Conservation (phyloP, 2,329 filamentous ascomycete genomes). For the Verticillium klebahnii region DNA sequence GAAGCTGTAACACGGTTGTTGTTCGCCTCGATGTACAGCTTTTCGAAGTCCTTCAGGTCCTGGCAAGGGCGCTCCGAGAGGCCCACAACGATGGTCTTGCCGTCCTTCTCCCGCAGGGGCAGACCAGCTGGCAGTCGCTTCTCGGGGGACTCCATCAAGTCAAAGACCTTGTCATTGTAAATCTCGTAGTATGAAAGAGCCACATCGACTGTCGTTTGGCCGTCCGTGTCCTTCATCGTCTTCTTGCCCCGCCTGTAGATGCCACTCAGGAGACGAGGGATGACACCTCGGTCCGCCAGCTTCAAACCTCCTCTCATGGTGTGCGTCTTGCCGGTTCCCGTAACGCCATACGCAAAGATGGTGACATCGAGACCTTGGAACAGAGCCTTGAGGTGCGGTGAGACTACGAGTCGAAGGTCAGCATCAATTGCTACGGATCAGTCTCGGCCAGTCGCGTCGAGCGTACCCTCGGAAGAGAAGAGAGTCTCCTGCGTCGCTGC, state of each 20-base stretch:
- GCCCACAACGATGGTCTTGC: slow-evolving; percentile 82
- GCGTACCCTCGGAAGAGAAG: slow-evolving; percentile 81
- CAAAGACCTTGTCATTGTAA: slow-evolving; percentile 93
- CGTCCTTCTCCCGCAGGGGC: slow-evolving; percentile 78
- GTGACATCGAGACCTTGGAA: slow-evolving; percentile 87
- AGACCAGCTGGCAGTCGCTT: slow-evolving; percentile 78
- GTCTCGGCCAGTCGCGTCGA: slow-evolving; percentile 2
- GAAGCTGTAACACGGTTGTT: slow-evolving; percentile 83
- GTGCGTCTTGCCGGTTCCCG: slow-evolving; percentile 91
- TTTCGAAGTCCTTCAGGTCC: slow-evolving; percentile 85
- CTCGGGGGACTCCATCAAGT: slow-evolving; percentile 82
- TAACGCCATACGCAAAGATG: slow-evolving; percentile 89
- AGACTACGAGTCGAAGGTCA: slow-evolving; percentile 49
- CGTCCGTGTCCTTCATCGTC: slow-evolving; percentile 72
- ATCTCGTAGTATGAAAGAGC: slow-evolving; percentile 92
- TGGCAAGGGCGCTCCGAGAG: slow-evolving; percentile 78
- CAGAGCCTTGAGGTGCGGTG: slow-evolving; percentile 84
- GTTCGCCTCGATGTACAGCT: slow-evolving; percentile 86
- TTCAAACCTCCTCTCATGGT: slow-evolving; percentile 92
- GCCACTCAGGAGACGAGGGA: slow-evolving; percentile 77
- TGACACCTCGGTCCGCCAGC: slow-evolving; percentile 80
- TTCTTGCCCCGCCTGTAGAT: slow-evolving; percentile 85
- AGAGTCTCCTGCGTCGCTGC: slow-evolving; percentile 77
- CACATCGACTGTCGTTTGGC: slow-evolving; percentile 66
- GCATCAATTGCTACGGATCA: slow-evolving; percentile 1